Evolutionary conservation across 768 basidiomycete species (phyloP).

Genomic region (Psilocybe azurescens): DNA sequence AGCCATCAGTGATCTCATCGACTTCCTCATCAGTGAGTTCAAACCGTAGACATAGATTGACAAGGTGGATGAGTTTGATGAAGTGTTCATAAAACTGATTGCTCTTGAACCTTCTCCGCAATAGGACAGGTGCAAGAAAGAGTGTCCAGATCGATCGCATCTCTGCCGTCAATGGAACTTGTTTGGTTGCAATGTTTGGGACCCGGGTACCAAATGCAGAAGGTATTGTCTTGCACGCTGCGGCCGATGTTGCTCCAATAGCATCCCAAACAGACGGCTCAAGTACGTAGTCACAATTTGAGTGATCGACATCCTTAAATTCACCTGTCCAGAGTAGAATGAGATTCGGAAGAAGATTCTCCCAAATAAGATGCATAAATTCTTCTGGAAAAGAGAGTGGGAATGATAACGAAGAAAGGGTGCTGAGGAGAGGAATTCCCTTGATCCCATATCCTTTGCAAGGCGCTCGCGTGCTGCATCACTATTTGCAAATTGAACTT

Average conservation of each 20-base stretch:
- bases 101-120: constrained; percentile 26
- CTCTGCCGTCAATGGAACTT: constrained; percentile 23
- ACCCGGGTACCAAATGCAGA: constrained; percentile 29
- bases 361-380: constrained; percentile 50
- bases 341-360: constrained; percentile 46
- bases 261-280: constrained; percentile 17
- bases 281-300: constrained; percentile 23
- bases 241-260: constrained; percentile 13
- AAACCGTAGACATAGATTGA: constrained; percentile 38
- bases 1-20: constrained; percentile 27
- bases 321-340: constrained; percentile 42
- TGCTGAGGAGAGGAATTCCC: constrained; percentile 34
- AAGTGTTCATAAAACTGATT: constrained; percentile 42
- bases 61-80: constrained; percentile 36
- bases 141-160: constrained; percentile 27
- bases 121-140: constrained; percentile 28
- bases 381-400: constrained; percentile 47
- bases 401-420: constrained; percentile 37
- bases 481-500: neutral
- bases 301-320: constrained; percentile 41
- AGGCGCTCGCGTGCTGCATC: neutral
- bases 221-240: constrained; percentile 30
- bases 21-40: constrained; percentile 30
- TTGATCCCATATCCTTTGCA: constrained; percentile 37
- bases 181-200: constrained; percentile 33